These are phyloP conservation scores for Saturnispora dispora DNA, from an alignment of 805 yeast species.

Conservation along the genomic window DNA sequence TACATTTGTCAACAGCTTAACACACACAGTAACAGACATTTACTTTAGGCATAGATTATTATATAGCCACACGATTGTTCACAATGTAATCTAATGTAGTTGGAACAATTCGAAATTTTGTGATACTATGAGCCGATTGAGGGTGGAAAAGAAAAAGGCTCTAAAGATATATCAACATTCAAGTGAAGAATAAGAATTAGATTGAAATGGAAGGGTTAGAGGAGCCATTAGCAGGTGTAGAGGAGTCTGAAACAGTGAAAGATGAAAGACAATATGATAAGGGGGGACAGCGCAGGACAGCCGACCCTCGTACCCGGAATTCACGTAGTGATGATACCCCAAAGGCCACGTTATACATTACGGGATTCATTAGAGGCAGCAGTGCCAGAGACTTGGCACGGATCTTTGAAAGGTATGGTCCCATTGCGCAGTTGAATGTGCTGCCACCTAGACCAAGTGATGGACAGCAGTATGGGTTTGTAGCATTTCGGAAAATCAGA, in stretches of 20 bases:
- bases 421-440: constrained; percentile 48
- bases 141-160: background rate
- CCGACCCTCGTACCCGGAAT: background rate
- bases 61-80: no score
- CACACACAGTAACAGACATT: no score
- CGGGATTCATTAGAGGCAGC: constrained; percentile 41
- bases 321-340: constrained; percentile 8
- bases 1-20: no score
- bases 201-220: background rate
- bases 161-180: background rate
- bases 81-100: no score
- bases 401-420: constrained; percentile 52
- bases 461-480: constrained; percentile 55
- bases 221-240: no score
- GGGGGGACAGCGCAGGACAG: background rate
- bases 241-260: no score
- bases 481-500: constrained; percentile 43
- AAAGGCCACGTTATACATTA: constrained; percentile 21
- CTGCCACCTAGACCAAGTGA: constrained; percentile 55
- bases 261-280: background rate
- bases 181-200: background rate
- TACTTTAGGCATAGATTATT: no score
- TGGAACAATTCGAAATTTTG: background rate
- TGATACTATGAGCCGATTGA: background rate
- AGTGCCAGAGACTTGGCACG: constrained; percentile 52